phyloP scores from a whole-genome alignment of 148 eudicot genomes.

The Persicaria maculosa region DNA sequence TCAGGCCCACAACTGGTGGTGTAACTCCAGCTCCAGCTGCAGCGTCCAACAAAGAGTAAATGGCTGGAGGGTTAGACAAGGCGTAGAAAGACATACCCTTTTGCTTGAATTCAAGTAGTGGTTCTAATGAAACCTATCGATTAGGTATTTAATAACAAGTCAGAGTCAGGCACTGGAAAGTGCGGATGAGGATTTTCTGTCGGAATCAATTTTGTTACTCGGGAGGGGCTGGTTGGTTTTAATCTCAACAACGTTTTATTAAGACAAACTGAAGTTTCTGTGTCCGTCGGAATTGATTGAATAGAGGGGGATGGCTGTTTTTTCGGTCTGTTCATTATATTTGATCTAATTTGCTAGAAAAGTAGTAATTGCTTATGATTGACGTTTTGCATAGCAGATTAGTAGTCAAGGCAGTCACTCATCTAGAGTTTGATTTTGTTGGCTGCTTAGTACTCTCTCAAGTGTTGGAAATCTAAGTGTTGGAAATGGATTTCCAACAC shows the following conservation, averaged over 20 bases:
- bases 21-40: slow-evolving; percentile 11
- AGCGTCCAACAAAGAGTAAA: not conserved
- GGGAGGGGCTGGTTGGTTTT: not conserved
- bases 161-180: not conserved
- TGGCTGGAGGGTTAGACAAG: not conserved
- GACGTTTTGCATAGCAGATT: too few species aligned
- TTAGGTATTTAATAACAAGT: not conserved
- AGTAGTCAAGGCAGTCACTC: too few species aligned
- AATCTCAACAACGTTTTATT: not conserved
- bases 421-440: too few species aligned
- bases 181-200: not conserved
- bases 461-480: too few species aligned
- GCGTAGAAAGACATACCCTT: not conserved
- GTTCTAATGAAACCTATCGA: not conserved
- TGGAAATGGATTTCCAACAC: too few species aligned
- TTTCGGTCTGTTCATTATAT: too few species aligned
- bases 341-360: too few species aligned
- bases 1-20: slow-evolving; percentile 14
- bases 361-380: not conserved
- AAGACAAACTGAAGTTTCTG: not conserved
- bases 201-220: not conserved
- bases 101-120: not conserved
- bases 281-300: too few species aligned
- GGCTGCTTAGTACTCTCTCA: too few species aligned
- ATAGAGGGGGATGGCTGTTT: too few species aligned